Conservation (phyloP, 495 filamentous ascomycete species). For the Penicillium steckii region DNA sequence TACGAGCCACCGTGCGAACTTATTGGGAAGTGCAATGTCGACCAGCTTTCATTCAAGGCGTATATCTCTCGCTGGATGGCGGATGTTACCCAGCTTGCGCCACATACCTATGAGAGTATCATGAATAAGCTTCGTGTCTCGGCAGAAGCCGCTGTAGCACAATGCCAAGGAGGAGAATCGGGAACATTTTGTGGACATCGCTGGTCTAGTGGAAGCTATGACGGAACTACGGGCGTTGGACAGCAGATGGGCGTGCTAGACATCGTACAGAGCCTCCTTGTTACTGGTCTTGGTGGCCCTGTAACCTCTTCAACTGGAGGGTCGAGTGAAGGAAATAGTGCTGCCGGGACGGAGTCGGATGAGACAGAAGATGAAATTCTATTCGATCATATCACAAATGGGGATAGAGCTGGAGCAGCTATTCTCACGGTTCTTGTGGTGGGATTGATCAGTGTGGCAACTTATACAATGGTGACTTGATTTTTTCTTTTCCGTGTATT, state of each 20-base stretch:
- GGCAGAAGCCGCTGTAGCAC: slow-evolving; percentile 35
- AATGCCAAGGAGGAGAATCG: slow-evolving; percentile 32
- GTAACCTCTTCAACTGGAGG: slow-evolving; percentile 14
- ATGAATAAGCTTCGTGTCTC: slow-evolving; percentile 26
- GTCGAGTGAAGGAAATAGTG: slow-evolving; percentile 12
- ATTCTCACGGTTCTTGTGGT: slow-evolving; percentile 7
- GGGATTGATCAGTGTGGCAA: not conserved
- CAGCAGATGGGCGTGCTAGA: slow-evolving; percentile 73
- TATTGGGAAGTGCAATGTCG: slow-evolving; percentile 32
- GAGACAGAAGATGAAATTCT: not conserved
- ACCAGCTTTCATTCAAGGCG: slow-evolving; percentile 44
- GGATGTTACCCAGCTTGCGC: slow-evolving; percentile 36
- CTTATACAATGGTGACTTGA: not conserved
- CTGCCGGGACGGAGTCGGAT: slow-evolving; percentile 10
- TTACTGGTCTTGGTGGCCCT: not conserved
- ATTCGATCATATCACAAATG: slow-evolving; percentile 1
- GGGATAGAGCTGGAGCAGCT: slow-evolving; percentile 4
- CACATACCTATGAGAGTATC: slow-evolving; percentile 30
- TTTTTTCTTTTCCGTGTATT: not conserved
- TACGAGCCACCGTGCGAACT: slow-evolving; percentile 40
- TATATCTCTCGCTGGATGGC: slow-evolving; percentile 45
- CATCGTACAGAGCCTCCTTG: slow-evolving; percentile 49
- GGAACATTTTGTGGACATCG: slow-evolving; percentile 18
- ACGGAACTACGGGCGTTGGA: slow-evolving; percentile 43
- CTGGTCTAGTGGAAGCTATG: slow-evolving; percentile 33